Percentiles rank a stretch among this genome's conserved stretches.
Evolutionary conservation across 164 flowering plant genomes (phyloP).

Genomic region (Aristolochia californica): DNA sequence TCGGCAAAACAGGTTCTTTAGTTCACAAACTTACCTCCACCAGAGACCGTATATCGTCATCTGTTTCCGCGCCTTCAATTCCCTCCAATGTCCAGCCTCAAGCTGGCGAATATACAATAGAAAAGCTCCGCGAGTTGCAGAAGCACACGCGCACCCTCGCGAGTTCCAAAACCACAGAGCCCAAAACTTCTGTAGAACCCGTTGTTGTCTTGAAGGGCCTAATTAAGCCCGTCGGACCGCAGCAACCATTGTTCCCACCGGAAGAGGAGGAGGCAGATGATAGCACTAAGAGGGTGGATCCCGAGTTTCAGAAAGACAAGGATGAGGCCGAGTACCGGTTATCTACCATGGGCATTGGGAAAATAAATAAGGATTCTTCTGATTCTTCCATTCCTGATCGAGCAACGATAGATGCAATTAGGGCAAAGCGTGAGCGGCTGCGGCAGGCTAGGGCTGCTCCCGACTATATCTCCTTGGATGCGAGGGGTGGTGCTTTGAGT

Average conservation of each 20-base stretch:
- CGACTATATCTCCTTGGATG: conserved; percentile 75
- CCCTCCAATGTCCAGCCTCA: conserved; percentile 75
- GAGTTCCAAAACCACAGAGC: conserved; percentile 18
- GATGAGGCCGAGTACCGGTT: conserved; percentile 28
- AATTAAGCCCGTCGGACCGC: conserved; percentile 36
- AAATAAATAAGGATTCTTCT: conserved; percentile 13
- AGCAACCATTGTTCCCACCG: conserved; percentile 2
- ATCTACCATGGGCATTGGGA: conserved; percentile 33
- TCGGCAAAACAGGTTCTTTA: conserved; percentile 25
- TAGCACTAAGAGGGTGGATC: conserved; percentile 18
- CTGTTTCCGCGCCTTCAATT: conserved; percentile 15
- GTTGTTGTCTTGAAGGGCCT: conserved; percentile 62
- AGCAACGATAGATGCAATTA: conserved; percentile 54
- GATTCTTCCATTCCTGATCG: conserved; percentile 43
- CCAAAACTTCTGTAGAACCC: conserved; percentile 38
- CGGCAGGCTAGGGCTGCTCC: conserved; percentile 60
- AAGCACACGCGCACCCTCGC: conserved; percentile 76
- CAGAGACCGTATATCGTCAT: conserved; percentile 36
- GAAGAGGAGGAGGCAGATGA: conserved; percentile 3
- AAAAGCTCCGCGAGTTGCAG: conserved; percentile 76
- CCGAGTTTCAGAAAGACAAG: conserved; percentile 11
- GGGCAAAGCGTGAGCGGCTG: conserved; percentile 67
- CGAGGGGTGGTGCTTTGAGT: conserved; percentile 70
- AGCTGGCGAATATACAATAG: conserved; percentile 80
- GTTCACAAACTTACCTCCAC: conserved; percentile 38